phyloP scores from a whole-genome alignment of 148 eudicot genomes.

The Beta vulgaris region DNA sequence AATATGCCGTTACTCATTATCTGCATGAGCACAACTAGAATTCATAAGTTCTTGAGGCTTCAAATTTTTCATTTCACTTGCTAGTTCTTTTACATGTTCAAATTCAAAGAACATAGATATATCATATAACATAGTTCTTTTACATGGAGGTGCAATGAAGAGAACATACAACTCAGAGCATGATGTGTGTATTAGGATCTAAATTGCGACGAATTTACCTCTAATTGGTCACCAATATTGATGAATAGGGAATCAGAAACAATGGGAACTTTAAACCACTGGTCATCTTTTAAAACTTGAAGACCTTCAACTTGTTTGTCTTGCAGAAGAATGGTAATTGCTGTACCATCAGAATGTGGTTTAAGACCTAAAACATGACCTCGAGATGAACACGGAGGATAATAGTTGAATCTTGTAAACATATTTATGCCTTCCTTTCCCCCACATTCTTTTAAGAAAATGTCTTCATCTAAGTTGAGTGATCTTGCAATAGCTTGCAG shows the following conservation, averaged over 20 bases:
- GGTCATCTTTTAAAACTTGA: slow-evolving; percentile 35
- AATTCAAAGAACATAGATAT: too few relatives aligned
- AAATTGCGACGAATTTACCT: too few relatives aligned
- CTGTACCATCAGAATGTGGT: slow-evolving; percentile 48
- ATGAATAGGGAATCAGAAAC: slow-evolving; percentile 38
- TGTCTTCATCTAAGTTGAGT: slow-evolving; percentile 34
- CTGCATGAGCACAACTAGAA: slow-evolving; percentile 18
- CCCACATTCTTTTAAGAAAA: slow-evolving; percentile 31
- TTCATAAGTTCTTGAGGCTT: neutral
- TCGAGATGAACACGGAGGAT: slow-evolving; percentile 40
- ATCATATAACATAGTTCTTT: too few relatives aligned
- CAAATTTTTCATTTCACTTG: too few relatives aligned
- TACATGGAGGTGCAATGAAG: too few relatives aligned
- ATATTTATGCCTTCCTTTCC: slow-evolving; percentile 15
- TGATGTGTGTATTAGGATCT: too few relatives aligned
- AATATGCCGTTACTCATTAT: slow-evolving; percentile 38
- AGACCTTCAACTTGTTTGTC: slow-evolving; percentile 50
- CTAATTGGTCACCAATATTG: slow-evolving; percentile 40
- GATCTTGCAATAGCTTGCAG: slow-evolving; percentile 40
- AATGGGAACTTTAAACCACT: slow-evolving; percentile 41
- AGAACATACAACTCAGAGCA: too few relatives aligned
- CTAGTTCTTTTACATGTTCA: too few relatives aligned
- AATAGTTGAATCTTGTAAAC: slow-evolving; percentile 37
- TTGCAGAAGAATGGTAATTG: slow-evolving; percentile 39
- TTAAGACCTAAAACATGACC: slow-evolving; percentile 38